Conservation (phyloP, 2,329 filamentous ascomycete genomes). For the Penicillium sp. region DNA sequence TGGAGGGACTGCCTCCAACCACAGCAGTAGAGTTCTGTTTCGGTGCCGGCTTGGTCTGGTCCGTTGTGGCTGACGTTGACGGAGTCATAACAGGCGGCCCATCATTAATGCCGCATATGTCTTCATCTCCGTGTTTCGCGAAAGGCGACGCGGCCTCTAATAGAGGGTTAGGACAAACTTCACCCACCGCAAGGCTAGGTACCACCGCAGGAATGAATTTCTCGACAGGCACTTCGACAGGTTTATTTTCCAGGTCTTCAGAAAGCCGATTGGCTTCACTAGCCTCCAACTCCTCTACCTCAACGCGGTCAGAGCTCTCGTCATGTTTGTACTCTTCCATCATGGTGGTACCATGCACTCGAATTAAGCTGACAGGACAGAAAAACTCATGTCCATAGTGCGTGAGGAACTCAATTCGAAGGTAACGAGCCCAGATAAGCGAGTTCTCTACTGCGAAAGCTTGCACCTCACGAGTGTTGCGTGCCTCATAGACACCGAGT, state of each 20-base stretch:
- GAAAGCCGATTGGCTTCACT: slow-evolving; percentile 18
- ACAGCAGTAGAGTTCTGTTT: slow-evolving; percentile 6
- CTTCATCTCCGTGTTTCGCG: neutral
- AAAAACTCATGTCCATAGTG: slow-evolving; percentile 97
- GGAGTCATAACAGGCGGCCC: slow-evolving; percentile 3
- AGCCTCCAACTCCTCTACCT: slow-evolving; percentile 53
- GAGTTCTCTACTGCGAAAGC: slow-evolving; percentile 90
- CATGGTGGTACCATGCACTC: slow-evolving; percentile 87
- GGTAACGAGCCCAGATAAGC: slow-evolving; percentile 87
- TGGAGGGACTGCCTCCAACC: slow-evolving; percentile 3
- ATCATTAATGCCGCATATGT: slow-evolving; percentile 17
- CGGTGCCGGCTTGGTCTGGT: slow-evolving; percentile 18
- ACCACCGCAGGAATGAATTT: slow-evolving; percentile 3
- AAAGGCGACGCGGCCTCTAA: slow-evolving; percentile 13
- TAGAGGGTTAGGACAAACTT: slow-evolving; percentile 15
- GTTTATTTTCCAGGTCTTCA: slow-evolving; percentile 12
- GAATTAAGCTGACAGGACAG: slow-evolving; percentile 79
- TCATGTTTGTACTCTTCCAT: slow-evolving; percentile 91
- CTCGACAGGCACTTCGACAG: slow-evolving; percentile 19
- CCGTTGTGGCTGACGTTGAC: slow-evolving; percentile 13
- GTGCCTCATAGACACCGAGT: slow-evolving; percentile 77
- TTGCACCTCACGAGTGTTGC: slow-evolving; percentile 87
- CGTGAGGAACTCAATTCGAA: slow-evolving; percentile 80
- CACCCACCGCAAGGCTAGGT: slow-evolving; percentile 5
- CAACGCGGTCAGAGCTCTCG: slow-evolving; percentile 54